Base-by-base conservation (phyloP, 495 filamentous ascomycete species). In the Annulohypoxylon bovei region DNA sequence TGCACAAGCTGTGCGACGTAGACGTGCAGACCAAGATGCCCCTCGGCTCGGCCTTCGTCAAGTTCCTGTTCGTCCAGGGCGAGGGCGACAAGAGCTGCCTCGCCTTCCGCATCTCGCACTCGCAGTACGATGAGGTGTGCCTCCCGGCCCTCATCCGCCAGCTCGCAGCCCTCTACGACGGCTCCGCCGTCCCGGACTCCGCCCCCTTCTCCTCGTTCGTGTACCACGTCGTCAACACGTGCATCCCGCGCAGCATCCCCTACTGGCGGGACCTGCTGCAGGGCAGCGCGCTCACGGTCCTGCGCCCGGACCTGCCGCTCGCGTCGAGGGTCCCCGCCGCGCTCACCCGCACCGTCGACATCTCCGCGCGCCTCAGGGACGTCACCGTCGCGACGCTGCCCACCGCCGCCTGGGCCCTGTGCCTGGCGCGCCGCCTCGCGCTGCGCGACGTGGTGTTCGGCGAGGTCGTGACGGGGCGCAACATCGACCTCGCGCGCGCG, bases 101-200 rank as follows among this genome's bases (percentile, higher is more conserved):
- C 44, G 76, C 87, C 59, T 81, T 93, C 53, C 83, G 89, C 4
- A 82, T 93, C 4, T 92, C 89, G 0, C 91, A 93, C 74, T 89
- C 91, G 0, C 91, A 93, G 60, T 93, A 90, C 71, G 91, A 93
- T 68, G 91, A 89, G 35, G 84, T 92, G 0, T 92, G 86, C 70
- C 82, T 93, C 4, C 85, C 90, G 0, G 81, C 81, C 32, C 85
- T 92, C 16, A 82, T 92, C 56, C 83, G 40, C 33, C 78, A 84
- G 62, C 76, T 84, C 6, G 75, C 77, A 1, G 64, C 70, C 3
- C 54, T 84, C 0, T 83, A 82, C 54, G 54, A 77, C 8, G 78
- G 70, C 35, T 42, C 18, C 7, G 54, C 68, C 0, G 58, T 72
- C 0, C 27, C 60, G 0, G 70, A 79, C 3, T 86, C 88, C 9